Conservation (phyloP, 495 filamentous ascomycete species). For the Penicilliopsis zonata region DNA sequence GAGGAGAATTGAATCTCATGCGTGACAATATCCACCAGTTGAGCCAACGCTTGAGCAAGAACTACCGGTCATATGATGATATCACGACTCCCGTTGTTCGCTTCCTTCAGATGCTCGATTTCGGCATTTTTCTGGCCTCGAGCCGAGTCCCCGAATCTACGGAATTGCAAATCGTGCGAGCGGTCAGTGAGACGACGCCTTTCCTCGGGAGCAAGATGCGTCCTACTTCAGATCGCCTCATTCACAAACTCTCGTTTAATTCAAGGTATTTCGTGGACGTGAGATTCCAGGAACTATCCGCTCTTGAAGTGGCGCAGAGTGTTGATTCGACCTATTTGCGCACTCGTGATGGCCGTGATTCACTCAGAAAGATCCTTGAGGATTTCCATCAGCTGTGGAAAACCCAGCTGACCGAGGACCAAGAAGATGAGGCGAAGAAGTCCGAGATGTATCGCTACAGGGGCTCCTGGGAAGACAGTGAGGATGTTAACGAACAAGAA, state of each 20-base stretch:
- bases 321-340: constrained; percentile 21
- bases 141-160: constrained; percentile 10
- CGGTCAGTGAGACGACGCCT: constrained; percentile 43
- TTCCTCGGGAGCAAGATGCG: constrained; percentile 45
- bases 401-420: constrained; percentile 56
- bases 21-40: constrained; percentile 63
- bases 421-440: constrained; percentile 56
- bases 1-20: constrained; percentile 38
- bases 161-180: constrained; percentile 14
- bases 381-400: constrained; percentile 70
- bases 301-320: constrained; percentile 21
- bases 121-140: constrained; percentile 55
- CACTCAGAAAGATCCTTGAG: constrained; percentile 43
- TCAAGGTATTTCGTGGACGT: constrained; percentile 31
- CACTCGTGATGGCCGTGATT: constrained; percentile 13
- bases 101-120: constrained; percentile 68
- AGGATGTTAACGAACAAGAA: constrained; percentile 66
- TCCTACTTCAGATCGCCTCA: constrained; percentile 9
- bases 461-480: constrained; percentile 59
- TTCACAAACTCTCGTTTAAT: constrained; percentile 7
- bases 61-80: constrained; percentile 73
- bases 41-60: constrained; percentile 46
- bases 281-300: constrained; percentile 31
- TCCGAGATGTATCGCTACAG: constrained; percentile 69
- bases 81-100: constrained; percentile 66